Evolutionary conservation across 768 basidiomycete species (phyloP).

Genomic region (Floccularia luteovirens): DNA sequence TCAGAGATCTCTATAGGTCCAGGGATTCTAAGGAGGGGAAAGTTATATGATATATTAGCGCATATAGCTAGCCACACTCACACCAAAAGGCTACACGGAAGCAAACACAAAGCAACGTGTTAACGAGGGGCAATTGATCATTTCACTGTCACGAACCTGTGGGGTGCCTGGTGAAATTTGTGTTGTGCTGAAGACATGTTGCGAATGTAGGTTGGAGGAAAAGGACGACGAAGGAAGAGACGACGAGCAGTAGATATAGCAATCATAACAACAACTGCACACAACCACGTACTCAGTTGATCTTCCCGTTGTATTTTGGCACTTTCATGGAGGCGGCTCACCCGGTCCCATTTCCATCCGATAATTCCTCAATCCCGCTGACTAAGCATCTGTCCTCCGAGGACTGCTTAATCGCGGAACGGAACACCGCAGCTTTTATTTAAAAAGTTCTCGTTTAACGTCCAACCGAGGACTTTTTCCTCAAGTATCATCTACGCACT

Average conservation of each 20-base stretch:
- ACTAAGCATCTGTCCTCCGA: too few species aligned
- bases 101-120: constrained; percentile 11
- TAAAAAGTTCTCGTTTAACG: too few species aligned
- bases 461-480: too few species aligned
- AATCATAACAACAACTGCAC: constrained; percentile 12
- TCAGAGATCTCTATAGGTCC: constrained; percentile 57
- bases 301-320: too few species aligned
- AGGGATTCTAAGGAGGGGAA: constrained; percentile 59
- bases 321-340: too few species aligned
- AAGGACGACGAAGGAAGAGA: constrained; percentile 8
- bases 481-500: too few species aligned
- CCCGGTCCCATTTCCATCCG: too few species aligned
- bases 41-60: too few species aligned
- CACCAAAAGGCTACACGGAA: constrained; percentile 37
- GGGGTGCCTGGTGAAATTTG: constrained; percentile 17
- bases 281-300: too few species aligned
- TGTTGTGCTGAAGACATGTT: not conserved
- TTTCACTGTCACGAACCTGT: constrained; percentile 24
- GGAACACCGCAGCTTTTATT: too few species aligned
- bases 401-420: too few species aligned
- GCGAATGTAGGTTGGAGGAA: not conserved
- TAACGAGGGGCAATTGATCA: constrained; percentile 11
- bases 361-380: too few species aligned
- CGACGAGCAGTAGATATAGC: constrained; percentile 10
- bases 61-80: constrained; percentile 17